Percentiles rank a stretch among this genome's conserved stretches.
phyloP scores from a whole-genome alignment of 768 basidiomycete genomes.

The Phylloporus scabripes region DNA sequence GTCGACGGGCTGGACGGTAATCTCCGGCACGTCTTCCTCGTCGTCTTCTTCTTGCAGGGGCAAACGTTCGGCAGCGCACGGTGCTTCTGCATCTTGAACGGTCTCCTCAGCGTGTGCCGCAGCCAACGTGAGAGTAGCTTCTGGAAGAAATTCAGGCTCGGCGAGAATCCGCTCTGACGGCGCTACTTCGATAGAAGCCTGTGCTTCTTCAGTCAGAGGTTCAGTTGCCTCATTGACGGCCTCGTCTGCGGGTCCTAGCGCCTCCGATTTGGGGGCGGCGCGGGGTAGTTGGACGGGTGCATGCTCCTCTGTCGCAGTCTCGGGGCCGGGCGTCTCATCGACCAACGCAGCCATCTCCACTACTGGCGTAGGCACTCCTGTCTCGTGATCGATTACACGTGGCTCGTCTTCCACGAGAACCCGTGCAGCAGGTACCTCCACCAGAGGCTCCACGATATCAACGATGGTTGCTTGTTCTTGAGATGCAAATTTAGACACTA shows the following conservation, averaged over 20 bases:
- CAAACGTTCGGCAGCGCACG: background rate
- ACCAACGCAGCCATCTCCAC: background rate
- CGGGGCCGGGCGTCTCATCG: constrained; percentile 6
- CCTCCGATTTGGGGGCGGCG: background rate
- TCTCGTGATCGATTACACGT: background rate
- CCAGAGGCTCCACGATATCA: background rate
- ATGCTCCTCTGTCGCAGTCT: background rate
- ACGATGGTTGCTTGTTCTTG: background rate
- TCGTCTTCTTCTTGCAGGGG: background rate
- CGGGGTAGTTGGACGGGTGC: background rate
- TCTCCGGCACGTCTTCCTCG: constrained; percentile 1
- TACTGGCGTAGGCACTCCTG: background rate
- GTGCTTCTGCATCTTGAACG: background rate
- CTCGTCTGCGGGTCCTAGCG: background rate
- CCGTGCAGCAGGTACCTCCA: background rate
- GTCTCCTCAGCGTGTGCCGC: background rate
- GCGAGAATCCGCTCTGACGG: constrained; percentile 2
- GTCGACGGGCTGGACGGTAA: background rate
- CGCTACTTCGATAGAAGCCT: constrained; percentile 1
- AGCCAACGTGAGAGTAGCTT: constrained; percentile 4
- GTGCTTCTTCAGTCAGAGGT: background rate
- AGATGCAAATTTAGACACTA: background rate
- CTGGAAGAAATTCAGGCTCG: background rate
- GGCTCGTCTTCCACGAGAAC: background rate
- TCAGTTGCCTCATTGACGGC: too few relatives aligned